Conservation (phyloP, 345 rosid genomes). For the Lenwebbia sp. region DNA sequence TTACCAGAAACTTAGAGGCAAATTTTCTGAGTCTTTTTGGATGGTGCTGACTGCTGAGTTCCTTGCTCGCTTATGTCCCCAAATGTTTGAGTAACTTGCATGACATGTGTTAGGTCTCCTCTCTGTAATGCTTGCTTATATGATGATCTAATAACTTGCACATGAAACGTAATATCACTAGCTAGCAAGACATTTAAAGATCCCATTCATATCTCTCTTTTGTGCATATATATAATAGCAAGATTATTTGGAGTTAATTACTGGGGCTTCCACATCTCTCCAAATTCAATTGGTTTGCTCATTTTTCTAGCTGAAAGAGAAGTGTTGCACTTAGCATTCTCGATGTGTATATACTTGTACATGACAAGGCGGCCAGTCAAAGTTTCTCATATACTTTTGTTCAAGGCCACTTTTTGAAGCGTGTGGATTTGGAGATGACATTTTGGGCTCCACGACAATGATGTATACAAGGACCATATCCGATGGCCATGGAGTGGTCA, state of each 20-base stretch:
- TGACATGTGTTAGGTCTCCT: not conserved
- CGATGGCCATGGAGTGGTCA: conserved; percentile 6
- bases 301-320: not conserved
- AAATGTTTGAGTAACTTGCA: not conserved
- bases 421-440: conserved; percentile 81
- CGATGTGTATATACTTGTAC: not conserved
- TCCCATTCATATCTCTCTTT: not conserved
- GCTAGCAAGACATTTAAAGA: not conserved
- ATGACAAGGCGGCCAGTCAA: not conserved
- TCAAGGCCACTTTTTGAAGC: conserved; percentile 72
- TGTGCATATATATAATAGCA: not conserved
- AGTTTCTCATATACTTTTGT: not conserved
- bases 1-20: not conserved
- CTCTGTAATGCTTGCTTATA: not conserved
- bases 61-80: not conserved
- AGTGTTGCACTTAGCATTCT: not conserved
- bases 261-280: not conserved
- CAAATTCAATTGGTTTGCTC: not conserved
- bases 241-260: not conserved
- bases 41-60: not conserved
- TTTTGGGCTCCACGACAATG: conserved; percentile 79
- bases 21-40: not conserved
- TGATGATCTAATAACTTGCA: not conserved
- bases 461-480: conserved; percentile 49
- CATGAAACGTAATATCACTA: not conserved